These are phyloP conservation scores for Sugiyamaella grinbergsii DNA, from an alignment of 1,139 yeast species.

Conservation along the genomic window DNA sequence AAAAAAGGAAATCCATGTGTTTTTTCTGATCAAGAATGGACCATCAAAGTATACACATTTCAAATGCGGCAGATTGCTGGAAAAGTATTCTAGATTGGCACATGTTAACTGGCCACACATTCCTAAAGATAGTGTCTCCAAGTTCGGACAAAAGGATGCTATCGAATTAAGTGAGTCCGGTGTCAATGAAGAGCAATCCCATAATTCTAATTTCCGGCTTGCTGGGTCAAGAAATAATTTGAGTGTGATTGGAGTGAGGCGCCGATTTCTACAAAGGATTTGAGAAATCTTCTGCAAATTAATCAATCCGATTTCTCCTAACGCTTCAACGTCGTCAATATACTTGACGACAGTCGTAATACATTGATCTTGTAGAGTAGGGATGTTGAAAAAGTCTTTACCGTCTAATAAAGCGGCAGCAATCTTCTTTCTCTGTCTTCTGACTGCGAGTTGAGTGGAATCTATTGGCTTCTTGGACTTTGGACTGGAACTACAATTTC, in stretches of 20 bases:
- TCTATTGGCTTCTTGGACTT: constrained; percentile 28
- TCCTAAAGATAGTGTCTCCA: constrained; percentile 65
- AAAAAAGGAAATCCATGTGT: constrained; percentile 75
- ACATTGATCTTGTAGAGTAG: constrained; percentile 80
- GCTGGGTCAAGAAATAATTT: constrained; percentile 68
- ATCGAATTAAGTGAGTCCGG: constrained; percentile 66
- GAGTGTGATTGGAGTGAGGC: constrained; percentile 70
- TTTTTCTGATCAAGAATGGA: constrained; percentile 77
- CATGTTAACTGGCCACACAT: constrained; percentile 95
- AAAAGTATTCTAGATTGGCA: constrained; percentile 66
- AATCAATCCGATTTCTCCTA: constrained; percentile 74
- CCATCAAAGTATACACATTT: constrained; percentile 69
- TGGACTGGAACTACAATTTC: constrained; percentile 56
- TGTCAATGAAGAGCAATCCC: constrained; percentile 89
- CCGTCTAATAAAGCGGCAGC: constrained; percentile 84
- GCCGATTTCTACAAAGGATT: constrained; percentile 79
- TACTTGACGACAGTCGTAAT: constrained; percentile 68
- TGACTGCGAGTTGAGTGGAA: constrained; percentile 50
- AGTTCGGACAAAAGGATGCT: constrained; percentile 76
- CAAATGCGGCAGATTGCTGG: constrained; percentile 58
- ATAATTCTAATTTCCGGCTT: constrained; percentile 61
- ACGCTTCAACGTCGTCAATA: constrained; percentile 72
- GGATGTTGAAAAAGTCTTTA: constrained; percentile 56
- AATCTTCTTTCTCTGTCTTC: constrained; percentile 71
- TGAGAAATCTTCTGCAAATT: constrained; percentile 68